Base-by-base conservation (phyloP, 495 filamentous ascomycete genomes). In the Xanthoparmelia taractica region DNA sequence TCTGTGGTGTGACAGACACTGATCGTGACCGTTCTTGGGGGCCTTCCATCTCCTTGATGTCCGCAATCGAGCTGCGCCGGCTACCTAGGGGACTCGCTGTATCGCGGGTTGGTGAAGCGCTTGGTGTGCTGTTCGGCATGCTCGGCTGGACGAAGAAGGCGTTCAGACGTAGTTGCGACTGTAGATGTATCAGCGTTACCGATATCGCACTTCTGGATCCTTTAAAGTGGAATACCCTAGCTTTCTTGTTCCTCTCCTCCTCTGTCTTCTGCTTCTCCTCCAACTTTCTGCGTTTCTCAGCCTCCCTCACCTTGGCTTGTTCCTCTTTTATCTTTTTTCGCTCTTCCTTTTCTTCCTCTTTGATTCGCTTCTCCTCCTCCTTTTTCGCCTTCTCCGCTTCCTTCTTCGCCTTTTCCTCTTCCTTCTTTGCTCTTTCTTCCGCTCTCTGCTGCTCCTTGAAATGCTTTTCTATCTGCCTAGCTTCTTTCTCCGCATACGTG, bases 211-310 rank as follows among this genome's bases (percentile, higher is more conserved):
- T 57, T 23, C 37, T 25, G 7, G 10, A 52, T 57, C 31, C 12
- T 65, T 57, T 74, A 74, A 13, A 40, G 57, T 54, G 65, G 71
- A 78, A 71, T 67, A 92, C 82, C 66, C 74, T 81, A 27, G 84
- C 81, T 71, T 93, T 91, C 73, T 88, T 91, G 64, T 76, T 73
- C 65, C 81, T 84, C 55, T 84, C 82, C 59, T 85, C 82, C 31
- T 85, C 82, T 63, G 77, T 83, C 60, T 76, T 82, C 66, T 70
- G 78, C 70, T 84, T 86, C 65, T 86, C 88, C 58, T 86, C 82
- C 58, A 87, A 82, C 63, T 80, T 86, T 29, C 79, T 79, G 67
- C 74, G 77, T 69, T 82, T 83, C 73, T 88, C 79, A 13, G 23
- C 47, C 23, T 50, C 47, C 25, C 25, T 27, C 25, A 17, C 47